Base-by-base conservation (phyloP, 257 asterid genomes). In the Capsicum rhomboideum region DNA sequence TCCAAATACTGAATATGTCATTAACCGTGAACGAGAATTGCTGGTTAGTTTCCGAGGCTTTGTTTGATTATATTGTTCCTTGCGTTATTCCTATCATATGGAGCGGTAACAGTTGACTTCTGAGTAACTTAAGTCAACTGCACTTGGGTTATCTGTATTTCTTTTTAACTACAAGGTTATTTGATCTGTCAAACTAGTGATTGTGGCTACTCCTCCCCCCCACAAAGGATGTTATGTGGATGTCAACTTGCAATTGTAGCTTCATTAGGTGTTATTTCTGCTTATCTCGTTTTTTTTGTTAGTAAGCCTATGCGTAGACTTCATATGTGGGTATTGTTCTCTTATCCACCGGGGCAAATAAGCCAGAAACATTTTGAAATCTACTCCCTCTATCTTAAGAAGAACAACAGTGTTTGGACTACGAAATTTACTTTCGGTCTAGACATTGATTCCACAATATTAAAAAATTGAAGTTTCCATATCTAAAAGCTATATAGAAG, bases 1-100 rank as follows among this genome's bases (percentile, higher is more conserved):
- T 69, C 99, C 99, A 50, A 93, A 96, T 88, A 96, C 99, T 66
- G 98, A 96, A 71, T 94, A 93, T 84, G 99, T 96, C 83, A 94
- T 96, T 85, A 87, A 96, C 84, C 98, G 98, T 63, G 90, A 92
- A 64, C 91, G 99, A 88, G 99, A 96, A 83, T 87, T 93, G 87
- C 93, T 88, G 98, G 98, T 93, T 83, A 71, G 83, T 78, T 52
- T 78, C 61, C 21, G n/a, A 87, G 83, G 82, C 54, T 79, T 64
- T 55, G 71, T n/a, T 81, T 56, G 64, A 56, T 67, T n/a, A 37
- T 37, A 4, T n/a, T 89, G 69, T 40, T 50, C 61, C 1, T 9
- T 67, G 67, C 79, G 61, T 67, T 67, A 13, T 8, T 74, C 40
- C 42, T 46, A 74, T 77, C 44, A 77, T 77, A 77, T 77, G 28